These are phyloP conservation scores for Excoecaria agallocha DNA, from an alignment of 345 rosid species.

Conservation along the genomic window DNA sequence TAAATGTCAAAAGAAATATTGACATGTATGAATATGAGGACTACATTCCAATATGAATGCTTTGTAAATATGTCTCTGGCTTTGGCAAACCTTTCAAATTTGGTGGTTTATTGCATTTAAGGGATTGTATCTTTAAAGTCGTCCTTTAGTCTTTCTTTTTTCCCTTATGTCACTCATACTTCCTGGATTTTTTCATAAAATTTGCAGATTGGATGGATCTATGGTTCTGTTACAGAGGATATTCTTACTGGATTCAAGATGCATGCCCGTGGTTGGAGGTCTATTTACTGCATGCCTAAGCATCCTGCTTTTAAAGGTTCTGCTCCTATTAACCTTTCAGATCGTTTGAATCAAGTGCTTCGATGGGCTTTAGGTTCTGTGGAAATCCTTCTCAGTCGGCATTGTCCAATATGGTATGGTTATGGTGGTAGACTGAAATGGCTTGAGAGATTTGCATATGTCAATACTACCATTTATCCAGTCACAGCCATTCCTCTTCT, in stretches of 20 bases:
- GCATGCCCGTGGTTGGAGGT: constrained; percentile 98
- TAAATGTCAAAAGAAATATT: too few relatives aligned
- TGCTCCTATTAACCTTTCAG: constrained; percentile 96
- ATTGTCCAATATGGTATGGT: constrained; percentile 96
- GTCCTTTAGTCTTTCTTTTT: too few relatives aligned
- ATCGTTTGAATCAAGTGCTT: constrained; percentile 94
- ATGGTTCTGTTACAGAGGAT: constrained; percentile 96
- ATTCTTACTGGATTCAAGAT: constrained; percentile 96
- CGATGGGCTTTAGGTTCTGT: constrained; percentile 96
- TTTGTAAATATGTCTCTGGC: too few relatives aligned
- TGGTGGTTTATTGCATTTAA: neutral
- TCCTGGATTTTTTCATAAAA: neutral
- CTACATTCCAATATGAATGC: too few relatives aligned
- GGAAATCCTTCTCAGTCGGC: constrained; percentile 91
- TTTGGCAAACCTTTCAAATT: neutral
- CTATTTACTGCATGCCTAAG: constrained; percentile 90
- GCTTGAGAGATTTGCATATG: constrained; percentile 84
- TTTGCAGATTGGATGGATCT: constrained; percentile 92
- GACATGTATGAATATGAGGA: too few relatives aligned
- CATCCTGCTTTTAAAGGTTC: constrained; percentile 87
- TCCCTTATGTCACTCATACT: neutral
- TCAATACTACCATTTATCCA: constrained; percentile 89
- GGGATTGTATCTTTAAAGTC: neutral
- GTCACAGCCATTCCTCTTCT: constrained; percentile 85
- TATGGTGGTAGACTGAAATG: constrained; percentile 81